Base-by-base conservation (phyloP, 352 stramenopile genomes). In the Pythium utonaiense region DNA sequence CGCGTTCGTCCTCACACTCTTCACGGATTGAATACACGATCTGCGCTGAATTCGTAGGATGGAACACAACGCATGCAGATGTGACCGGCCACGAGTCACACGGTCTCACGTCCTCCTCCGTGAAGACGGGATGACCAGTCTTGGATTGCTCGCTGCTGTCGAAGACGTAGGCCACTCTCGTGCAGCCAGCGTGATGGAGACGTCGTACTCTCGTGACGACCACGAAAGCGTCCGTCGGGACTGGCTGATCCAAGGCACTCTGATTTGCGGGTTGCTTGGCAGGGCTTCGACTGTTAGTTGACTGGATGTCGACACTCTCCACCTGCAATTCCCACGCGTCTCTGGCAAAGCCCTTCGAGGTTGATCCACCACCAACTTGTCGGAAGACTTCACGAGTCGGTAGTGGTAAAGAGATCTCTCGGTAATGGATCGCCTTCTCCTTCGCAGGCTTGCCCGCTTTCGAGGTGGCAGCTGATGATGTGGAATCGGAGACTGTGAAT, bases 361-460 rank as follows among this genome's bases (percentile, higher is more conserved):
- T n/a, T 12, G 42, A 31, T 17, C 7, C 8, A 19, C 42, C 21
- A 22, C 13, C 42, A 14, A 28, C 7, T 28, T 31, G 42, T 19
- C 14, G 42, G 3, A 28, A 28, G 10, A 50, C 27, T 9, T 50
- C 42, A n/a, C 42, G 21, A 7, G 42, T 56, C 31, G 12, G 52
- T n/a, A 7, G 33, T 17, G 63, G 63, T 17, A 66, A 17, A 1
- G n/a, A 0, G 7, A 70, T 27, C 27, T 66, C 56, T 6, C 63
- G 50, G 52, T 66, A 70, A 41, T 70, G 63, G 44, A 66, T 60
- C 27, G n/a, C 19, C 7, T 44, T 60, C 36, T 63, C 64, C 31
- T 53, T 55, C 9, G 45, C 14, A 41, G 36, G 36, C 47, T 33
- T 51, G 21, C 21, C 42, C 7, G 10, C 21, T n/a, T 3, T 54